These are phyloP conservation scores for Schrenkiella parvula DNA, from an alignment of 345 rosid species.

Conservation along the genomic window DNA sequence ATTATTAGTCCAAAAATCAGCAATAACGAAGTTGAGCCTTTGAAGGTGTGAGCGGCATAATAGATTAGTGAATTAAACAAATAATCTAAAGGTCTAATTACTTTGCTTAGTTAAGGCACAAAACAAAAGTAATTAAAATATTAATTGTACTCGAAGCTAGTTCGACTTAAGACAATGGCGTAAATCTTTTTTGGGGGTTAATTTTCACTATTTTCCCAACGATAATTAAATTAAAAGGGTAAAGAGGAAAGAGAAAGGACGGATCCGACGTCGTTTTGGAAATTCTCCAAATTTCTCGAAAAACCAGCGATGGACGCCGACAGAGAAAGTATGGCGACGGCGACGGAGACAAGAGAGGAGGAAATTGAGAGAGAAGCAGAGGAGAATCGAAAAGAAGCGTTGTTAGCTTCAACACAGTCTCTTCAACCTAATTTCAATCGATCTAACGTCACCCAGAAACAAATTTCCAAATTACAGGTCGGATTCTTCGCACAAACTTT, in stretches of 20 bases:
- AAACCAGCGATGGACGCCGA: constrained; percentile 10
- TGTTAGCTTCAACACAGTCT: constrained; percentile 44
- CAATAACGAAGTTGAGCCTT: not conserved
- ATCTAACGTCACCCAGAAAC: constrained; percentile 39
- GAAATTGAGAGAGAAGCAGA: constrained; percentile 42
- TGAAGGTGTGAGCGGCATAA: not conserved
- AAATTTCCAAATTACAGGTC: constrained; percentile 60
- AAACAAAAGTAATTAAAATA: constrained; percentile 7
- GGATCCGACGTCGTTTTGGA: constrained; percentile 2
- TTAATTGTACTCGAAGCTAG: no score
- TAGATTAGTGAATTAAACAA: not conserved
- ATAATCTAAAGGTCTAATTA: not conserved
- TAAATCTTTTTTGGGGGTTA: no score
- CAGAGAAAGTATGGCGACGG: constrained; percentile 22
- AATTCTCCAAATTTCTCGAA: not conserved
- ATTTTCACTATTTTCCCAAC: no score
- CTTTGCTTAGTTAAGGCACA: constrained; percentile 20
- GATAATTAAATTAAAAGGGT: no score
- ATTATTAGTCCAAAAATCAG: not conserved
- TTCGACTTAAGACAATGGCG: no score
- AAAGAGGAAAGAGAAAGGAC: not conserved
- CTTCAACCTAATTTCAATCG: constrained; percentile 42
- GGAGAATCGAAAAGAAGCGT: constrained; percentile 47
- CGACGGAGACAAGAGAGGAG: constrained; percentile 15
- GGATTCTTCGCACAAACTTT: no score